These are phyloP conservation scores for Alternaria sp. DNA, from an alignment of 2,329 filamentous ascomycete species.

Conservation along the genomic window DNA sequence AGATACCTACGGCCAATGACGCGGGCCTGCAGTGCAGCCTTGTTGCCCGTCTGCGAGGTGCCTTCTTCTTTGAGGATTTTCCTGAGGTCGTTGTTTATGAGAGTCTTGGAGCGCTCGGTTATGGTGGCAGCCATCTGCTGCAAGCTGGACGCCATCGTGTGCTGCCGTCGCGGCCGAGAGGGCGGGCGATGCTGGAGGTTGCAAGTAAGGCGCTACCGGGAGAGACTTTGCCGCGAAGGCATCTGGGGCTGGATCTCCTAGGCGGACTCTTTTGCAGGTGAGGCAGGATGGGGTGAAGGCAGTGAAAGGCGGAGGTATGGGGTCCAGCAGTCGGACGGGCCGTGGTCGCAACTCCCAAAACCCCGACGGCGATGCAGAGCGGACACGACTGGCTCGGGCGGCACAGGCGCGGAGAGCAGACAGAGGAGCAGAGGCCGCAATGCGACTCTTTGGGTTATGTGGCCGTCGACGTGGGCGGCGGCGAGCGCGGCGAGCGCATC, in stretches of 20 bases:
- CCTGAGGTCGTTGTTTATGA: constrained; percentile 74
- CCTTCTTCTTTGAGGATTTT: constrained; percentile 78
- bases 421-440: constrained; percentile 2
- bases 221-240: constrained; percentile 21
- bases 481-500: constrained; percentile 38
- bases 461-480: constrained; percentile 33
- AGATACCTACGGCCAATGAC: constrained; percentile 76
- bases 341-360: constrained; percentile 31
- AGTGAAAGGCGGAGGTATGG: constrained; percentile 20
- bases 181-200: constrained; percentile 13
- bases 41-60: constrained; percentile 77
- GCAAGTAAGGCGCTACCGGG: constrained; percentile 26
- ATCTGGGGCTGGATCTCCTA: constrained; percentile 14
- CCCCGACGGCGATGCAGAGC: constrained; percentile 11
- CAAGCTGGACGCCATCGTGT: constrained; percentile 49
- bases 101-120: constrained; percentile 60
- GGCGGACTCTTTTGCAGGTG: constrained; percentile 12
- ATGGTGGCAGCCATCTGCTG: constrained; percentile 53
- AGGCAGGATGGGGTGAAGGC: constrained; percentile 21
- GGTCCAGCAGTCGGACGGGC: constrained; percentile 22
- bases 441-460: constrained; percentile 11
- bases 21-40: constrained; percentile 79
- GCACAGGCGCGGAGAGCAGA: not conserved
- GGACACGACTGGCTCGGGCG: constrained; percentile 5
- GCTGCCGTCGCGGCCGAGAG: constrained; percentile 15